Conservation (phyloP, 169 alveolate species). For the Plasmodium cynomolgi region DNA sequence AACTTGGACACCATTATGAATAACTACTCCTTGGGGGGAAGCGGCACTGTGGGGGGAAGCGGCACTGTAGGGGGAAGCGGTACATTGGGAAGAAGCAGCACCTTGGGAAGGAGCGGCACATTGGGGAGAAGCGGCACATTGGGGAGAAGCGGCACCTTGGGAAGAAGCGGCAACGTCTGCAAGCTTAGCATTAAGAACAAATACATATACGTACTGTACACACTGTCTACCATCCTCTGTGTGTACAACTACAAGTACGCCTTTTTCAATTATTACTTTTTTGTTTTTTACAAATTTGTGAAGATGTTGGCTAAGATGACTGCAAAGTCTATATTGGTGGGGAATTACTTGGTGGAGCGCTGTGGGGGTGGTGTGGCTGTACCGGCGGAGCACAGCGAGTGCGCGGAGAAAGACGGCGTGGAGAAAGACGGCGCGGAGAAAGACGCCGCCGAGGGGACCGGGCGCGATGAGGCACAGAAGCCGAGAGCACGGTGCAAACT, state of each 20-base stretch:
- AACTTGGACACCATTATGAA: constrained; percentile 18
- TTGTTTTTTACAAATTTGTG: constrained; percentile 34
- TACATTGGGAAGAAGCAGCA: not conserved
- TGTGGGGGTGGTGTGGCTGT: not conserved
- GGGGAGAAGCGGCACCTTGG: not conserved
- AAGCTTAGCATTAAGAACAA: constrained; percentile 49
- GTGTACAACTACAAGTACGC: constrained; percentile 56
- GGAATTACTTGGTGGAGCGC: constrained; percentile 1
- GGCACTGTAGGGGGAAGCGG: not conserved
- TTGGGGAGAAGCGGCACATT: not conserved
- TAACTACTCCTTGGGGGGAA: not conserved
- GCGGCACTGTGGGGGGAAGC: not conserved
- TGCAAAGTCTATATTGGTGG: not conserved
- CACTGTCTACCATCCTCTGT: constrained; percentile 34
- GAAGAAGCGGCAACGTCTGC: not conserved
- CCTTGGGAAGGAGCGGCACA: not conserved
- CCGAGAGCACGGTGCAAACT: not conserved
- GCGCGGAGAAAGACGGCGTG: not conserved
- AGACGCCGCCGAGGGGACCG: not conserved
- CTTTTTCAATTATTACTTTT: constrained; percentile 56
- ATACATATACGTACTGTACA: constrained; percentile 40
- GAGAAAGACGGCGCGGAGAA: too few species aligned
- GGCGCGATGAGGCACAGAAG: not conserved
- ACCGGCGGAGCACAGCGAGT: not conserved
- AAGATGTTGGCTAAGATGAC: constrained; percentile 36